Base-by-base conservation (phyloP, 2,329 filamentous ascomycete genomes). In the Phialophora tarda region DNA sequence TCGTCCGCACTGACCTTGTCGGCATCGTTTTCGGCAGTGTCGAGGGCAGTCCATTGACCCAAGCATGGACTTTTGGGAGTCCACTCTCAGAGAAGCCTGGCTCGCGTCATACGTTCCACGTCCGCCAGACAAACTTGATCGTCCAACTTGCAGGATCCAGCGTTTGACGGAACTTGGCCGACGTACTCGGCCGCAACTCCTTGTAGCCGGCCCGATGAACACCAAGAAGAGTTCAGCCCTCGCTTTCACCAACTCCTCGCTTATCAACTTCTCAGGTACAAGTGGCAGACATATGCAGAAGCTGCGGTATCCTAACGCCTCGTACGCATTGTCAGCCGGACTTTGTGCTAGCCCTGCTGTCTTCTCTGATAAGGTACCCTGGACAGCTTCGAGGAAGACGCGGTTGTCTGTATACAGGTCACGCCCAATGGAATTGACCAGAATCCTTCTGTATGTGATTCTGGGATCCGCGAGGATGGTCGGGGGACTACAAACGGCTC, bases 321-420 rank as follows among this genome's bases (percentile, higher is more conserved):
- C 65, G 48, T 65, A 69, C 17, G 67, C 67, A 59, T 67, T 54
- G 44, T 68, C 65, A n/a, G 59, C 57, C 28, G 62, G 47, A 47
- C 21, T 54, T 21, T 54, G 53, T 7, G 65, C 38, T 12, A 68
- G 61, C 32, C 17, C 38, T 17, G 34, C 32, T 17, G 58, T 47
- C 34, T 62, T 55, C 7, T 63, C 59, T n/a, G 41, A 44, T 30
- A 67, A 65, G 24, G 66, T 54, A 17, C 59, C 57, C 24, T 65
- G 50, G 2, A 65, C 48, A 2, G 58, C 54, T 48, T 67, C 67
- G 11, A 66, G 11, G 51, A 68, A 64, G 26, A 57, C 41, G 14
- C 59, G 63, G 23, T 67, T 69, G 48, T 69, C 64, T 55, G 53
- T 48, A 54, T 63, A 70, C n/a, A 70, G 17, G 47, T 70, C 65